A percentile compares a stretch with the other conserved stretches of the same genome.
Conservation (phyloP, 345 rosid genomes). For the Ceriops decandra region DNA sequence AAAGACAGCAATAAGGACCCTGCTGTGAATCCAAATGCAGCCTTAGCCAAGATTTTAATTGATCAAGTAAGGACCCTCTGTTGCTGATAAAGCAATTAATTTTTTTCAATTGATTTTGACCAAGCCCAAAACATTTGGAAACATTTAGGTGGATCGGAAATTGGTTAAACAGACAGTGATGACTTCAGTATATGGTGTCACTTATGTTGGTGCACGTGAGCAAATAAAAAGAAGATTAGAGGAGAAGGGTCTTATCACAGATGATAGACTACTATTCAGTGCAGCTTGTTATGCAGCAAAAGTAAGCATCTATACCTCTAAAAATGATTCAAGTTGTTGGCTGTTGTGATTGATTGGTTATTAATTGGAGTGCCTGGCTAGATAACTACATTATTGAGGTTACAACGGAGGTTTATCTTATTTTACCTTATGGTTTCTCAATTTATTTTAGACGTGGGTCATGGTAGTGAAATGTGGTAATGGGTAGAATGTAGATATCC, state of each 20-base stretch:
- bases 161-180: slow-evolving; percentile 95
- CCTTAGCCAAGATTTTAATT: slow-evolving; percentile 71
- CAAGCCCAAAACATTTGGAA: slow-evolving; percentile 18
- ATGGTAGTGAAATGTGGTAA: neutral
- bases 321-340: neutral
- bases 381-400: slow-evolving; percentile 1
- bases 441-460: slow-evolving; percentile 9
- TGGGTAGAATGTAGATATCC: neutral
- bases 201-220: slow-evolving; percentile 95
- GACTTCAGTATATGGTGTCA: slow-evolving; percentile 99
- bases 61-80: slow-evolving; percentile 50
- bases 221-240: slow-evolving; percentile 89
- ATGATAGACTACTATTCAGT: slow-evolving; percentile 66
- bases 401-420: neutral
- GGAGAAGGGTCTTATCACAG: slow-evolving; percentile 83
- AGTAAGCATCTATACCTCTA: slow-evolving; percentile 41
- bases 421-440: neutral
- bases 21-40: slow-evolving; percentile 60
- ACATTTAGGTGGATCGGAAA: slow-evolving; percentile 86
- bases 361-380: slow-evolving; percentile 1
- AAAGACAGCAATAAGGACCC: slow-evolving; percentile 80
- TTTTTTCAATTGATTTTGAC: slow-evolving; percentile 1
- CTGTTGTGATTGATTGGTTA: no score
- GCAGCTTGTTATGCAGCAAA: slow-evolving; percentile 94
- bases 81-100: neutral